These are phyloP conservation scores for Santalum album DNA, from an alignment of 164 flowering plant species.

Conservation along the genomic window DNA sequence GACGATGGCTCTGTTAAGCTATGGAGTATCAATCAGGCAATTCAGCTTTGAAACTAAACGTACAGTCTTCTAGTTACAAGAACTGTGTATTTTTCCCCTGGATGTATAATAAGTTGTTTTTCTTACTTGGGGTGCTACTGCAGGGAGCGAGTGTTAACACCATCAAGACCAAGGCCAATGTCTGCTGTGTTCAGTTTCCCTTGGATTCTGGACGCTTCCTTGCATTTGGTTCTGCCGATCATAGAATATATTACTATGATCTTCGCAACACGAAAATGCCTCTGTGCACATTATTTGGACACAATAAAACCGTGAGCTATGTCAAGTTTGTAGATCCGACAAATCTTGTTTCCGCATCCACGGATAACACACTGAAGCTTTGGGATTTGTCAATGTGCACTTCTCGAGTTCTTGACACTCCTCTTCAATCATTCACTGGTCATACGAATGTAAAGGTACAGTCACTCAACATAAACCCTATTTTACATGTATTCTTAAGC, in stretches of 20 bases:
- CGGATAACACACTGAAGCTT: slow-evolving; percentile 87
- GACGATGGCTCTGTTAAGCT: slow-evolving; percentile 96
- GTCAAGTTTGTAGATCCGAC: slow-evolving; percentile 86
- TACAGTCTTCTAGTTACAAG: slow-evolving; percentile 43
- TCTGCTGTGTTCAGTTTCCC: slow-evolving; percentile 95
- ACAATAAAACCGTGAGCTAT: slow-evolving; percentile 86
- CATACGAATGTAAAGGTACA: slow-evolving; percentile 86
- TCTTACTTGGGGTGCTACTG: slow-evolving; percentile 43
- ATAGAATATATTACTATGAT: slow-evolving; percentile 81
- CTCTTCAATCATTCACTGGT: slow-evolving; percentile 83
- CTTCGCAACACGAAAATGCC: slow-evolving; percentile 69
- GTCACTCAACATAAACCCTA: too few relatives aligned
- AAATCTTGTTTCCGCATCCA: slow-evolving; percentile 85
- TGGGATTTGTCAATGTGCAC: slow-evolving; percentile 80
- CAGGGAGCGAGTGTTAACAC: slow-evolving; percentile 86
- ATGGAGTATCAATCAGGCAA: slow-evolving; percentile 99
- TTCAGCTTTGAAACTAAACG: slow-evolving; percentile 90
- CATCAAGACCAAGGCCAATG: slow-evolving; percentile 86
- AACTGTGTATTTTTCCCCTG: slow-evolving; percentile 18
- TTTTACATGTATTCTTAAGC: too few relatives aligned
- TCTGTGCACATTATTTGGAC: slow-evolving; percentile 67
- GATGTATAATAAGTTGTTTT: slow-evolving; percentile 39
- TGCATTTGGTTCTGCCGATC: slow-evolving; percentile 98
- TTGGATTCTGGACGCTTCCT: slow-evolving; percentile 65
- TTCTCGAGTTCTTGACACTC: slow-evolving; percentile 60